Base-by-base conservation (phyloP, 768 basidiomycete genomes). In the Trametes cinnabarina region DNA sequence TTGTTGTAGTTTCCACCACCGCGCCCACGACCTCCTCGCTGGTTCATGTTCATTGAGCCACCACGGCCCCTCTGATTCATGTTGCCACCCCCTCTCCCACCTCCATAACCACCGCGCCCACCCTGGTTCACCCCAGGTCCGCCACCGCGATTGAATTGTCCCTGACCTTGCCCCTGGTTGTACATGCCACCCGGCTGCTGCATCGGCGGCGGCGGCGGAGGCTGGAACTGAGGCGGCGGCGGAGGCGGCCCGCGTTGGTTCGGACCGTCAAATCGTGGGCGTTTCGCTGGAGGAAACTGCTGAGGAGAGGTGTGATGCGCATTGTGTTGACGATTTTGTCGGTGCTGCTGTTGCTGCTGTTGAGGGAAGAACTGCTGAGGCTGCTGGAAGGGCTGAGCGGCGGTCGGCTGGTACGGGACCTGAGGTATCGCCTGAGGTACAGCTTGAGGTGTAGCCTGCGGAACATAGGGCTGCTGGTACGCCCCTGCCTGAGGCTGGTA, bases 251-350 rank as follows among this genome's bases (percentile, higher is more conserved):
- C 79, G 14, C 77, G 82, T 41, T 79, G 79, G 60, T 75, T 82
- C 1, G 90, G 89, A 4, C 86, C 87, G 69, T 96, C 94, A 67
- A 94, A 94, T 41, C 93, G 83, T 64, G 87, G 92, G 51, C 94
- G 79, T 71, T 97, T 97, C 1, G 93, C 93, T 3, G 94, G 94
- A 9, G 94, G 94, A n/a, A 87, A 77, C 67, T 92, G 88, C 65
- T 90, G 89, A 34, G 87, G 86, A 10, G 87, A 82, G 0, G 83
- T 75, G 62, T 91, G 88, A 62, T 86, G 79, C 22, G 76, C 51
- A 53, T 70, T 73, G 48, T 81, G 82, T 47, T 63, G 67, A 26
- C 68, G 68, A 63, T 55, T 67, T 64, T 48, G 67, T 28, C 58
- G 69, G 30, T 78, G 82, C 46, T 73, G 80, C 47, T 73, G 80